Evolutionary conservation across 768 basidiomycete species (phyloP), one percentile per base, ranked within the genome.

Genomic region (Rossbeevera mucosa): DNA sequence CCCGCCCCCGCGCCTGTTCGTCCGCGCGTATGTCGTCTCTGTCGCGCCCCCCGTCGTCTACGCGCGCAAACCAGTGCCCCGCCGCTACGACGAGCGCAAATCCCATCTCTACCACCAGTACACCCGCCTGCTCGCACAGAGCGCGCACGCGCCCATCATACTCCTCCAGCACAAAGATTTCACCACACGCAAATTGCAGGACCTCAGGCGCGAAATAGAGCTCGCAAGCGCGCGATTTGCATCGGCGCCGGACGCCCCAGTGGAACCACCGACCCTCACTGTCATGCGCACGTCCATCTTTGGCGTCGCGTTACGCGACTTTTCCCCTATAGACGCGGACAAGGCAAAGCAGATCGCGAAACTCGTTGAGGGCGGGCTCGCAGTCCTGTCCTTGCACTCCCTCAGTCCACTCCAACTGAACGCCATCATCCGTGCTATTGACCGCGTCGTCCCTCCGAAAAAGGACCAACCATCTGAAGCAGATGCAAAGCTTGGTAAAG

Each of bases 81-180:
- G 93, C 40, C 75, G 80, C 53, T 94, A 91, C 66, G 78, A 78
- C 47, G 80, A 82, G 64, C 86, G 88, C 67, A 96, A 94, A 68
- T 76, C 83, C 2, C 85, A 81, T 70, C 83, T 91, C 66, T 91
- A 85, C 72, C 78, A 82, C 72, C 84, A 86, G 71, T 93, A 93
- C 76, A 74, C 78, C 51, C 78, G 77, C 61, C 80, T 95, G 56
- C 78, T 95, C 62, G 69, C 80, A 52, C 71, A 75, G 48, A 80
- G 79, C 65, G 60, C 69, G 21, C 68, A 74, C 31, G 74, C 81
- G 0, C 85, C 91, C 28, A 72, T 93, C 65, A 73, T 96, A 57
- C 78, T 95, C 71, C 81, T 95, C 54, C 78, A 83, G 47, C 91
- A 92, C 67, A 75, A 79, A 56, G 85, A 89, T 56, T 88, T 94